Base-by-base conservation (phyloP, 2,329 filamentous ascomycete genomes). In the Mycosphaerella arachidis region DNA sequence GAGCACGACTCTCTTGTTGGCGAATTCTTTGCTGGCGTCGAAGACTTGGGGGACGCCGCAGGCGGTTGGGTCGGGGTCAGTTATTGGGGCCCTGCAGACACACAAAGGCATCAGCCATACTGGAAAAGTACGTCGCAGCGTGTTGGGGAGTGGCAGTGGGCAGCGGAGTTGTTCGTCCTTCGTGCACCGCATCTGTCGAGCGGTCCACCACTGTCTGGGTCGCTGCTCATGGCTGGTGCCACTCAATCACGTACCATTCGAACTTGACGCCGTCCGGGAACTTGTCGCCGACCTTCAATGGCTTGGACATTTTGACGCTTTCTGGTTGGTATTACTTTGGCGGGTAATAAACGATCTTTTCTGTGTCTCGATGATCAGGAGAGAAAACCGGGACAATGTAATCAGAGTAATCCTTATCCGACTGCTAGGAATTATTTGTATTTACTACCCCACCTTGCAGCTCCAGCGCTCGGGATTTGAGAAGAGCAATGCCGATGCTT, bases 201-300 rank as follows among this genome's bases (percentile, higher is more conserved):
- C n/a, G n/a, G n/a, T n/a, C n/a, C n/a, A n/a, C n/a, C n/a, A n/a
- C n/a, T n/a, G n/a, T n/a, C n/a, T n/a, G n/a, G n/a, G n/a, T n/a
- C n/a, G n/a, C n/a, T n/a, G n/a, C n/a, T 12, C n/a, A n/a, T n/a
- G 18, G n/a, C 24, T 53, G 13, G 43, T 45, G 24, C 24, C 2
- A 24, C 24, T 24, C 24, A 24, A 24, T 24, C 24, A 24, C 24
- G 24, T 24, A 24, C 24, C 16, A 40, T 6, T 82, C 81, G 82
- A 97, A 97, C 76, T 82, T 81, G 63, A 96, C 87, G 69, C 84
- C 88, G 68, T 86, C 80, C 68, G 92, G 92, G 83, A 97, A 93
- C 74, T 81, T 80, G 76, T 96, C 91, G 73, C 92, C 92, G 74
- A 84, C 83, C 76, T 92, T 87, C 77, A 94, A 84, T 75, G 83